These are phyloP conservation scores for Arthrinium phaeospermum DNA, from an alignment of 2,329 filamentous ascomycete species.

Conservation along the genomic window DNA sequence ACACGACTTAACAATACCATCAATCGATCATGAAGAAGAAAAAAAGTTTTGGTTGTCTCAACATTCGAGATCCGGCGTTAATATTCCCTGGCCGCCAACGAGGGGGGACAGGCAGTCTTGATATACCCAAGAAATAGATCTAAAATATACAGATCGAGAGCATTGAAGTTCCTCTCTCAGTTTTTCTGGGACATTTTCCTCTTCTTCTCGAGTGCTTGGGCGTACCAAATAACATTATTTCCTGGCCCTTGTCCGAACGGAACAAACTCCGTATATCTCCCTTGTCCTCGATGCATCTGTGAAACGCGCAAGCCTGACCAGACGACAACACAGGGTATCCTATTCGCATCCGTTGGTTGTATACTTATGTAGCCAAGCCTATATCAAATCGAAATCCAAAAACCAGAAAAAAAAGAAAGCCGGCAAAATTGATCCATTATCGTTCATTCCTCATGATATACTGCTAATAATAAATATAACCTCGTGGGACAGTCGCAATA, in stretches of 20 bases:
- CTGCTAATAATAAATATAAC: not conserved
- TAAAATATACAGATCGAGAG: conserved; percentile 21
- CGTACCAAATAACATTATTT: not conserved
- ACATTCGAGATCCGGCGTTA: conserved; percentile 9
- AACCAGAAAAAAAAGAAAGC: not conserved
- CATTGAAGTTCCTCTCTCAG: not conserved
- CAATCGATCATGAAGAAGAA: conserved; percentile 11
- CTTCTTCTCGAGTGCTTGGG: not conserved
- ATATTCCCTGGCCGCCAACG: conserved; percentile 8
- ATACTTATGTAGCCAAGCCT: not conserved
- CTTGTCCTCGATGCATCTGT: not conserved
- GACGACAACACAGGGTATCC: conserved; percentile 13
- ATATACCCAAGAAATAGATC: conserved; percentile 26
- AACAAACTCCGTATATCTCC: not conserved
- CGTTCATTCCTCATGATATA: conserved; percentile 5
- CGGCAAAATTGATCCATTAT: not conserved
- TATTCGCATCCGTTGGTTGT: not conserved
- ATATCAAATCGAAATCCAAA: not conserved
- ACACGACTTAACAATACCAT: not conserved
- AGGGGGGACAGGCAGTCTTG: conserved; percentile 15
- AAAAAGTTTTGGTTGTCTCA: conserved; percentile 26
- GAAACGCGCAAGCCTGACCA: not conserved
- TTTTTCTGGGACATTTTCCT: not conserved
- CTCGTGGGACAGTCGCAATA: not conserved
- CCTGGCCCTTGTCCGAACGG: not conserved